Base-by-base conservation (phyloP, 768 basidiomycete species). In the Boletus sensibilis region DNA sequence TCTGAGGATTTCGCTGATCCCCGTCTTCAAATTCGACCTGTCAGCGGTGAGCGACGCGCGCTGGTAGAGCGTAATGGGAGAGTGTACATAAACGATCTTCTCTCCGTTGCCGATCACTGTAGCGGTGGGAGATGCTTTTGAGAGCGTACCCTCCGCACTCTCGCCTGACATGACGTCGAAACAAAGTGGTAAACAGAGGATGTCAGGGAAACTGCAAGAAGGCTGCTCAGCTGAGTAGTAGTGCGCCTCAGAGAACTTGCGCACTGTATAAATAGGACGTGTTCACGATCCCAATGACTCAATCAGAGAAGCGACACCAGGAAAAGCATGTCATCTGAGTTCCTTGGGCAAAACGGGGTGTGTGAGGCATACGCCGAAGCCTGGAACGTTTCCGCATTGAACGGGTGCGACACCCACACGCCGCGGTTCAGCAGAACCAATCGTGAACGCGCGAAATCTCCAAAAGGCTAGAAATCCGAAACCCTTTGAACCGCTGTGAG, bases 11-110 rank as follows among this genome's bases (percentile, higher is more conserved):
- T 35, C 76, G 66, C 18, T 41, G 34, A 57, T 80, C 79, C 7
- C 66, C 72, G 16, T 68, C 60, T 34, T 72, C 68, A 42, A 75
- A 79, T 21, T 79, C 74, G 12, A 78, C 70, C 76, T 79, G 54
- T 52, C 10, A 23, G 21, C 7, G 14, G 33, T 67, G 42, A 64
- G 50, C 7, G n/a, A 56, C 9, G 16, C 4, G 8, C 9, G 7
- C 42, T 10, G 7, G 35, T 37, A 33, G 5, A 23, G 16, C 12
- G 13, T 11, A 14, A 29, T 16, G n/a, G 27, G 13, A 46, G n/a
- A 21, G 43, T 37, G 9, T 49, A 62, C 65, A 55, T 56, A 58
- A 16, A 62, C 18, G 25, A 52, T 29, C 8, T 61, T 57, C 20
- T 66, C 56, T 35, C 12, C 43, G 1, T 46, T 16, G 14, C 14